Evolutionary conservation across 805 yeast genomes (phyloP), one percentile per base, ranked within the genome.

Genomic region (Cyberlindnera sargentensis): DNA sequence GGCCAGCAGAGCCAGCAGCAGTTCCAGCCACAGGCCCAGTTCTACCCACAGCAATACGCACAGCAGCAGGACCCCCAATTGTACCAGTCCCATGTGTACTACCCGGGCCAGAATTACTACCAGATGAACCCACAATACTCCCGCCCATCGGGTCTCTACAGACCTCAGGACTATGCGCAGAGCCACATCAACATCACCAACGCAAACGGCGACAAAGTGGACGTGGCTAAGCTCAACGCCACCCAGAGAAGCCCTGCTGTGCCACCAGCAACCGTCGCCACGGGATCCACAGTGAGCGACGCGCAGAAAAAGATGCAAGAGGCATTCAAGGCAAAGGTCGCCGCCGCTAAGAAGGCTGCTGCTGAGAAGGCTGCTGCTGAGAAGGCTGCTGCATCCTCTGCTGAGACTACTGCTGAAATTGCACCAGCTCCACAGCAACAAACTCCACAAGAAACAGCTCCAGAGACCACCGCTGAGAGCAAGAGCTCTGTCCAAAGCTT

Each of bases 161-260:
- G 47, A 43, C 39, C 47, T 26, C 48, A 42, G 6, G 40, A 39
- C 15, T 37, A 33, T 32, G 20, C 36, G n/a, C 44, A 36, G 23
- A 49, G 47, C 33, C 47, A 47, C 28, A 34, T 57, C 32, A 50
- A 51, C 24, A 34, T 57, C 8, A 57, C 61, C 6, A 55, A 53
- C 8, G 50, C 51, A 11, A 36, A 45, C 11, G 61, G 61, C 34
- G 61, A 57, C 39, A 45, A 47, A 20, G 55, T 57, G 40, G 61
- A 57, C 31, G 11, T 57, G 8, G 46, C 46, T n/a, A 15, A 43
- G 6, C 31, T 55, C 10, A 47, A 40, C 34, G 42, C 39, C 9
- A 52, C 56, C 2, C 20, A 15, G 20, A 15, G 20, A 15, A 15
- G 20, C 20, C 20, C 20, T 15, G 20, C 2, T 2, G 20, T 15